Percentiles rank a stretch among this genome's conserved stretches.
Conservation (phyloP, 2,329 filamentous ascomycete genomes). For the Dothiorella sarmentorum region DNA sequence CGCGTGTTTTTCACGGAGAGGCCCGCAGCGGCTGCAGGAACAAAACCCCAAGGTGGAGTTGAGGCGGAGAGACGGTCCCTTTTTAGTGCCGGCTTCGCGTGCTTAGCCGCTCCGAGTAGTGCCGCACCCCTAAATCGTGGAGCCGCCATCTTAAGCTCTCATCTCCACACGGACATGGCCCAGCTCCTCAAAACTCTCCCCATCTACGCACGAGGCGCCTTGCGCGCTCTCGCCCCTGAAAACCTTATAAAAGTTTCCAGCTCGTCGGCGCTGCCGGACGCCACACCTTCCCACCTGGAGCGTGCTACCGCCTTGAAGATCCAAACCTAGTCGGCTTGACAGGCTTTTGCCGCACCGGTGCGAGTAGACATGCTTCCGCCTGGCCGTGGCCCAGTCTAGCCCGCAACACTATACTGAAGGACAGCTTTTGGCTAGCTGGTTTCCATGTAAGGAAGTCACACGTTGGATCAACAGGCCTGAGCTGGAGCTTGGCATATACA, state of each 20-base stretch:
- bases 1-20: background rate
- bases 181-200: background rate
- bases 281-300: background rate
- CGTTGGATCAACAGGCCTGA: background rate
- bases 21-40: background rate
- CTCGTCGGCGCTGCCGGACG: constrained; percentile 1
- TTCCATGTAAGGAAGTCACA: background rate
- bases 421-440: background rate
- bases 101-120: background rate
- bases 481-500: background rate
- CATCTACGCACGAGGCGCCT: background rate
- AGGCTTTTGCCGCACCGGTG: background rate
- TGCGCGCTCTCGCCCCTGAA: background rate
- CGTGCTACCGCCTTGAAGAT: background rate
- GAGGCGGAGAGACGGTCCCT: background rate
- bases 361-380: constrained; percentile 1
- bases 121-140: background rate
- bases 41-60: background rate
- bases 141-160: background rate
- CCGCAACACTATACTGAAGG: background rate
- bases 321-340: background rate
- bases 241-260: constrained; percentile 8
- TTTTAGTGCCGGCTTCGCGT: background rate
- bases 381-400: no score
- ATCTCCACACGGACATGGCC: constrained; percentile 2